Percentiles rank a stretch among this genome's conserved stretches.
These are phyloP conservation scores for Colletotrichum truncatum DNA, from an alignment of 2,329 filamentous ascomycete genomes.

Conservation along the genomic window DNA sequence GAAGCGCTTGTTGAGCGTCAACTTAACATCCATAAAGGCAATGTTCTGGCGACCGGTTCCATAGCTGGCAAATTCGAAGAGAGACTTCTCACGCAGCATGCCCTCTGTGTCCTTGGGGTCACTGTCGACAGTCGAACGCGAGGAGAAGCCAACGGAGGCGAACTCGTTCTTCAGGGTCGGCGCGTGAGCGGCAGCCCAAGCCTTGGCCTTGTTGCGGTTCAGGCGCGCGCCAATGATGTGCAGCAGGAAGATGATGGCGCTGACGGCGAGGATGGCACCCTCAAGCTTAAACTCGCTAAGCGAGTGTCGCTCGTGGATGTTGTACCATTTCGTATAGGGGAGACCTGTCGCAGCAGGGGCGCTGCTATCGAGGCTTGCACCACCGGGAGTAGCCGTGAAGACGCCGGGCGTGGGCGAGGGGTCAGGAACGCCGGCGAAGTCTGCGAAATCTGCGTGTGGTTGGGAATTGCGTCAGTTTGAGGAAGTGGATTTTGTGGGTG, in stretches of 20 bases:
- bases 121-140: constrained; percentile 59
- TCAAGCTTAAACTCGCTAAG: constrained; percentile 88
- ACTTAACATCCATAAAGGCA: constrained; percentile 87
- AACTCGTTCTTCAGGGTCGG: constrained; percentile 82
- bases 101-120: constrained; percentile 48
- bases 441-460: constrained; percentile 79
- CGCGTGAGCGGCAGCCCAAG: constrained; percentile 82
- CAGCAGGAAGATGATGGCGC: constrained; percentile 77
- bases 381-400: constrained; percentile 51
- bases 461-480: constrained; percentile 37
- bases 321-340: constrained; percentile 96
- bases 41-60: constrained; percentile 92
- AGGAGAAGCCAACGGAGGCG: constrained; percentile 83
- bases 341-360: constrained; percentile 57
- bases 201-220: constrained; percentile 82
- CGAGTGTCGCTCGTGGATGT: constrained; percentile 89
- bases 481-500: constrained; percentile 23
- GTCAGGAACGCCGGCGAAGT: constrained; percentile 84
- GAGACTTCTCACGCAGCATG: constrained; percentile 84
- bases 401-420: constrained; percentile 62
- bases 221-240: constrained; percentile 83
- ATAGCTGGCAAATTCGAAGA: constrained; percentile 88
- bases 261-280: constrained; percentile 79
- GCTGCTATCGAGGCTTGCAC: constrained; percentile 54
- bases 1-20: constrained; percentile 85